Percentiles rank a stretch among this genome's conserved stretches.
Conservation (phyloP, 2,329 filamentous ascomycete genomes). For the Thielaviopsis populi region DNA sequence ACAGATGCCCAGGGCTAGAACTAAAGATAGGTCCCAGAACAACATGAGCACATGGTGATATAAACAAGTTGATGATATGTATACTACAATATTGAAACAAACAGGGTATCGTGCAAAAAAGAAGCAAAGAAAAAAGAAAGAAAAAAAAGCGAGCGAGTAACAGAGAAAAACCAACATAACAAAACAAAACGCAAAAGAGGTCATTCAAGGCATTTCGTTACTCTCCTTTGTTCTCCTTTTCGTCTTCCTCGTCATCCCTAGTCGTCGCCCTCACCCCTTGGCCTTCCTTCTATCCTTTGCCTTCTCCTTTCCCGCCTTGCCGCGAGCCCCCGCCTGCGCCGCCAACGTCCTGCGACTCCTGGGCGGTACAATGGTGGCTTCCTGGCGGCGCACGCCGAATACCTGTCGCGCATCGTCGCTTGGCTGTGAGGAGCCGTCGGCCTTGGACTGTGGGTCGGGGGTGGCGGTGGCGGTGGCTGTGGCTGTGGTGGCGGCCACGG, state of each 20-base stretch:
- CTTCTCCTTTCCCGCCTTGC: background rate
- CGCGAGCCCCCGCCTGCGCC: background rate
- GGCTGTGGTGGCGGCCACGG: background rate
- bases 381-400: background rate
- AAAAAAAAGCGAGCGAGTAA: background rate
- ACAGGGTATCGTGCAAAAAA: slow-evolving; percentile 2
- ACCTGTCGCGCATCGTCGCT: background rate
- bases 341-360: background rate
- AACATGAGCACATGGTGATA: background rate
- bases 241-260: background rate
- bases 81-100: slow-evolving; percentile 3
- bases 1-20: too few species aligned
- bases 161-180: background rate
- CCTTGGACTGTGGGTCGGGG: background rate
- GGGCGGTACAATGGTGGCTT: background rate
- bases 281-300: background rate
- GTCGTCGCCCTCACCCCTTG: background rate
- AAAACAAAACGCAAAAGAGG: background rate
- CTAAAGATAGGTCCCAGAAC: background rate
- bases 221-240: background rate
- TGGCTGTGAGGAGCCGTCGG: background rate
- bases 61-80: background rate
- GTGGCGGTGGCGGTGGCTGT: too few species aligned
- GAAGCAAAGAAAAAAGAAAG: background rate
- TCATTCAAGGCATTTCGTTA: background rate